These are phyloP conservation scores for Nitzschia putrida DNA, from an alignment of 108 stramenopile genomes.

Conservation along the genomic window DNA sequence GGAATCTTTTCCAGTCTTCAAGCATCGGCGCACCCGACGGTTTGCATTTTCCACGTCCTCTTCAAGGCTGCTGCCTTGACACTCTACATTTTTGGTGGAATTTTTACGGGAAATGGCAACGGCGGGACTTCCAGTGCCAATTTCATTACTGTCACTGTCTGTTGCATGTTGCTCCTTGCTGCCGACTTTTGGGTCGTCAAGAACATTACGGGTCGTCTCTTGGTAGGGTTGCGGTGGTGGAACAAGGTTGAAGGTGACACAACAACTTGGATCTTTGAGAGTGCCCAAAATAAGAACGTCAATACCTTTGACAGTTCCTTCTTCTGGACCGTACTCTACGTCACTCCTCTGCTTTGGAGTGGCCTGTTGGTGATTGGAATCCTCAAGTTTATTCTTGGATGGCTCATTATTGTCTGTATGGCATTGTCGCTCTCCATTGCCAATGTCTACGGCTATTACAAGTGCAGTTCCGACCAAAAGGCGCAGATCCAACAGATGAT, in stretches of 20 bases:
- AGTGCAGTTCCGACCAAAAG: slow-evolving; percentile 90
- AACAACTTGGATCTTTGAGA: slow-evolving; percentile 93
- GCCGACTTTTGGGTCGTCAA: slow-evolving; percentile 98
- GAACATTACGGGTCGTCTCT: slow-evolving; percentile 83
- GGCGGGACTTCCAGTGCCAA: slow-evolving; percentile 46
- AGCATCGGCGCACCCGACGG: slow-evolving; percentile 80
- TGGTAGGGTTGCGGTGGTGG: slow-evolving; percentile 98
- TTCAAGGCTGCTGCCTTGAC: slow-evolving; percentile 88
- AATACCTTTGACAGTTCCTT: slow-evolving; percentile 81
- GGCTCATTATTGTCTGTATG: slow-evolving; percentile 83
- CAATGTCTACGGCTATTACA: slow-evolving; percentile 96
- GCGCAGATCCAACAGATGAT: slow-evolving; percentile 74
- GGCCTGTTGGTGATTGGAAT: slow-evolving; percentile 62
- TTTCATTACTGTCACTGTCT: slow-evolving; percentile 87
- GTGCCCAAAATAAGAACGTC: slow-evolving; percentile 38
- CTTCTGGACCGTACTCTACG: slow-evolving; percentile 94
- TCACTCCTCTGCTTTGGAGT: slow-evolving; percentile 82
- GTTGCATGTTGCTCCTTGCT: slow-evolving; percentile 89
- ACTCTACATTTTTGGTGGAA: slow-evolving; percentile 86
- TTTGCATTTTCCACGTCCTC: slow-evolving; percentile 87
- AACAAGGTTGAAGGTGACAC: slow-evolving; percentile 86
- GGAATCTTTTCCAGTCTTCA: slow-evolving; percentile 22
- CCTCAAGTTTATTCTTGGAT: slow-evolving; percentile 78
- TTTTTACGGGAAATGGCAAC: slow-evolving; percentile 42
- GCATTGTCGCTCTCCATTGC: slow-evolving; percentile 79